A percentile compares a stretch with the other conserved stretches of the same genome.
phyloP scores from a whole-genome alignment of 2,329 filamentous ascomycete species.

The Pseudogymnoascus sp. region DNA sequence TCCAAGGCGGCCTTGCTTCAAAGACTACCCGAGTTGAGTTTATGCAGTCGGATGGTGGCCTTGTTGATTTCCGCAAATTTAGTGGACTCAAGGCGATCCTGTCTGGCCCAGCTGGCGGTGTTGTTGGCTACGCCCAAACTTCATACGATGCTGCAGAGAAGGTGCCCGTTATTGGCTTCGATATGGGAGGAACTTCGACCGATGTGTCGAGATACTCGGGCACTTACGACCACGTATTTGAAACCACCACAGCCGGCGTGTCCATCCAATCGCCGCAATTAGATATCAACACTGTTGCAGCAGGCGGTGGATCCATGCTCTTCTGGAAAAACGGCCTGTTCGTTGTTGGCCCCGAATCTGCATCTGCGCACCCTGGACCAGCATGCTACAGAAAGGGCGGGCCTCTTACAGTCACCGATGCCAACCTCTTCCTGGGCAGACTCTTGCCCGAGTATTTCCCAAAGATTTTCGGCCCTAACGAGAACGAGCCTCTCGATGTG shows the following conservation, averaged over 20 bases:
- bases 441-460: slow-evolving; percentile 84
- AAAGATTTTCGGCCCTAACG: slow-evolving; percentile 85
- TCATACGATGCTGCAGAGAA: slow-evolving; percentile 56
- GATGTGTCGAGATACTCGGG: slow-evolving; percentile 61
- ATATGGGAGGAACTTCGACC: slow-evolving; percentile 61
- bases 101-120: slow-evolving; percentile 59
- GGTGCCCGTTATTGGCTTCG: slow-evolving; percentile 61
- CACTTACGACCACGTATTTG: slow-evolving; percentile 63
- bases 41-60: slow-evolving; percentile 47
- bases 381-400: slow-evolving; percentile 86
- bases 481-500: slow-evolving; percentile 69
- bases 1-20: slow-evolving; percentile 54
- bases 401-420: slow-evolving; percentile 82
- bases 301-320: slow-evolving; percentile 42
- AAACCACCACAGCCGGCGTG: slow-evolving; percentile 70
- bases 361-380: slow-evolving; percentile 76
- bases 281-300: slow-evolving; percentile 61
- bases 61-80: slow-evolving; percentile 45
- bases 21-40: slow-evolving; percentile 58
- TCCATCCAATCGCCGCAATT: slow-evolving; percentile 72
- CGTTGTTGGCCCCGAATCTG: slow-evolving; percentile 55
- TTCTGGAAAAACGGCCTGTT: slow-evolving; percentile 64
- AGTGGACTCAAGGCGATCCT: slow-evolving; percentile 56
- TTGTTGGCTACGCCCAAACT: slow-evolving; percentile 57
- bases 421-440: slow-evolving; percentile 76